phyloP scores from a whole-genome alignment of 345 rosid genomes.

The Eucalyptus caleyi region DNA sequence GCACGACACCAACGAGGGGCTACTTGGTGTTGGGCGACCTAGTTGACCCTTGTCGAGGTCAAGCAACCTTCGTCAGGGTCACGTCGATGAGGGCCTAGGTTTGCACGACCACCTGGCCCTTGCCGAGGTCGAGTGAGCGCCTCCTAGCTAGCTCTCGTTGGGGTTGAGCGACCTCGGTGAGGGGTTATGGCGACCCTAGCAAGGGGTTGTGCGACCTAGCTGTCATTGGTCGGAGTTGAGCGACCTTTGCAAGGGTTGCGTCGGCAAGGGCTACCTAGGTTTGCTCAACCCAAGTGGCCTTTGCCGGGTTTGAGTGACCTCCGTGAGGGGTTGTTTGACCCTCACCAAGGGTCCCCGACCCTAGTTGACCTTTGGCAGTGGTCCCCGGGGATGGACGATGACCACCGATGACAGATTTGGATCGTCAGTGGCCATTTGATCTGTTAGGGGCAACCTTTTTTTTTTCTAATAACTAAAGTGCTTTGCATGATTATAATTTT shows the following conservation, averaged over 20 bases:
- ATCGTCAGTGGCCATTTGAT: accelerated
- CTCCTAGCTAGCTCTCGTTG: accelerated
- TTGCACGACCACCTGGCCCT: no score
- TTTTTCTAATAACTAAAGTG: background rate
- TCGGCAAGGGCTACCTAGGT: accelerated
- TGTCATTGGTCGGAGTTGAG: no score
- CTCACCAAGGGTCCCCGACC: accelerated
- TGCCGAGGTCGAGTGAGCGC: accelerated
- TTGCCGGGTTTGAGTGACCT: accelerated
- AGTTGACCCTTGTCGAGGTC: accelerated
- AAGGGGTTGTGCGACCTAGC: accelerated
- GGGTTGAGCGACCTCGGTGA: accelerated
- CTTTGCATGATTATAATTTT: no score
- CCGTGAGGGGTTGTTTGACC: accelerated
- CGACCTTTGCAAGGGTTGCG: accelerated
- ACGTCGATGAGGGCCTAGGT: no score
- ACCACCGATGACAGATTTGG: accelerated
- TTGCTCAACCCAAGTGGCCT: no score
- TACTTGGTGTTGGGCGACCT: no score
- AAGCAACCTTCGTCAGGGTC: no score
- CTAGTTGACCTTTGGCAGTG: accelerated
- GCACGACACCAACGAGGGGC: accelerated
- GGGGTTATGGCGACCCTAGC: accelerated
- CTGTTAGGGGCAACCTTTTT: accelerated
- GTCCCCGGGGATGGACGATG: accelerated